Evolutionary conservation across 768 basidiomycete species (phyloP), one percentile per base, ranked within the genome.

Genomic region (Holtermannia corniformis): DNA sequence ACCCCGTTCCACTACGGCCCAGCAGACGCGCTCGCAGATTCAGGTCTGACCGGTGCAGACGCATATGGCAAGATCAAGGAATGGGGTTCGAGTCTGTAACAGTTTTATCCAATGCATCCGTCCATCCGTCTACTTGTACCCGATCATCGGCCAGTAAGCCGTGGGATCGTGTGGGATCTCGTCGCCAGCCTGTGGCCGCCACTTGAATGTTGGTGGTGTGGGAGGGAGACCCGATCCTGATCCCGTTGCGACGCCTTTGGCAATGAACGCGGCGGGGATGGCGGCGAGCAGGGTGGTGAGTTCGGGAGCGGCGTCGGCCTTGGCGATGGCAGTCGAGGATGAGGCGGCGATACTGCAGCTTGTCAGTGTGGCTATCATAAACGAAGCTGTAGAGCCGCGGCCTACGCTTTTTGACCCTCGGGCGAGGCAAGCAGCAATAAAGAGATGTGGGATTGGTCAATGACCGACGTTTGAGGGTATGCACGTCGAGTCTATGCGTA

Each of bases 401-500:
- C 20, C 60, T 76, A 89, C 87, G 79, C 74, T 68, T 76, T 53
- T 43, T 51, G 78, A 24, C 49, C 69, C 43, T 76, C 75, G 4
- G 87, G 84, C 54, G 89, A 86, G 51, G 90, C 81, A 55, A 93
- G 81, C 43, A 96, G 78, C 56, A 96, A 74, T 22, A 80, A 75
- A 0, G 91, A 84, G 22, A 95, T 76, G 63, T 91, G 83, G 4
- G 80, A 68, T 75, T 96, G 91, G 3, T 87, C 87, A 54, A 96
- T 78, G 19, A 88, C 82, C 2, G 89, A 91, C 24, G 90, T 82
- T 61, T 85, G 87, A n/a, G 91, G 89, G 73, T 91, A 95, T 28
- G 82, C 82, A 48, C 91, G 82, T 52, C 90, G 83, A 63, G 55
- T 63, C 67, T 69, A 47, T 25, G 24, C 13, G n/a, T 5, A 19